Conservation (phyloP, 164 flowering plant species). For the Taxillus chinensis region DNA sequence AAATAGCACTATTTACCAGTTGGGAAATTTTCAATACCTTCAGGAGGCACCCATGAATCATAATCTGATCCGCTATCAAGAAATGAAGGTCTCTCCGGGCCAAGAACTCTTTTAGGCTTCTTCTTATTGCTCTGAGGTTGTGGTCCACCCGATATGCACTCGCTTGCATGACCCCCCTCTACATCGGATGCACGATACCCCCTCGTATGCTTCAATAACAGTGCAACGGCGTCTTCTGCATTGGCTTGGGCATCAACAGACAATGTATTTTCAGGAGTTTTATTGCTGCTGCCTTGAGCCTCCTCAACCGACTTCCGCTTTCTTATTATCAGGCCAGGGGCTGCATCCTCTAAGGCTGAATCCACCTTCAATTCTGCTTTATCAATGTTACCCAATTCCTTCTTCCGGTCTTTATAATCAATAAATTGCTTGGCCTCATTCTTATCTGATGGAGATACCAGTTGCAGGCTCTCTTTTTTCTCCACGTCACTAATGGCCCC, state of each 20-base stretch:
- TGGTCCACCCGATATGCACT: conserved; percentile 2
- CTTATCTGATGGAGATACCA: conserved; percentile 14
- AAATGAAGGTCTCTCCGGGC: conserved; percentile 82
- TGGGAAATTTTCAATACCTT: conserved; percentile 43
- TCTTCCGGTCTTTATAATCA: conserved; percentile 74
- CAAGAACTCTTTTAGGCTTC: conserved; percentile 57
- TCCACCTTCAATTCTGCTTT: conserved; percentile 13
- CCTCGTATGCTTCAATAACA: conserved; percentile 61
- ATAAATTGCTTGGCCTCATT: conserved; percentile 55
- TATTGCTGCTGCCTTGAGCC: conserved; percentile 16
- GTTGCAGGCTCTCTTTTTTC: conserved; percentile 22
- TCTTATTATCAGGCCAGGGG: conserved; percentile 79
- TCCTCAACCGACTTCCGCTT: conserved; percentile 58
- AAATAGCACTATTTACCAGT: background rate
- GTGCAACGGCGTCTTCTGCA: conserved; percentile 81
- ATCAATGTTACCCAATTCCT: conserved; percentile 23
- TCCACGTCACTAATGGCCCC: conserved; percentile 56
- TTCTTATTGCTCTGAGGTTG: conserved; percentile 24
- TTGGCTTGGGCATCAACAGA: conserved; percentile 26
- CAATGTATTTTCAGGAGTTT: conserved; percentile 21
- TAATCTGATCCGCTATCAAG: conserved; percentile 34
- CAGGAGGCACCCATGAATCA: conserved; percentile 88
- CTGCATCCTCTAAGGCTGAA: conserved; percentile 53
- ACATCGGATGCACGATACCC: conserved; percentile 41
- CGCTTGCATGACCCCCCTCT: conserved; percentile 18